Conservation (phyloP, 1,284 basidiomycete genomes). For the Ceratobasidium sp. region DNA sequence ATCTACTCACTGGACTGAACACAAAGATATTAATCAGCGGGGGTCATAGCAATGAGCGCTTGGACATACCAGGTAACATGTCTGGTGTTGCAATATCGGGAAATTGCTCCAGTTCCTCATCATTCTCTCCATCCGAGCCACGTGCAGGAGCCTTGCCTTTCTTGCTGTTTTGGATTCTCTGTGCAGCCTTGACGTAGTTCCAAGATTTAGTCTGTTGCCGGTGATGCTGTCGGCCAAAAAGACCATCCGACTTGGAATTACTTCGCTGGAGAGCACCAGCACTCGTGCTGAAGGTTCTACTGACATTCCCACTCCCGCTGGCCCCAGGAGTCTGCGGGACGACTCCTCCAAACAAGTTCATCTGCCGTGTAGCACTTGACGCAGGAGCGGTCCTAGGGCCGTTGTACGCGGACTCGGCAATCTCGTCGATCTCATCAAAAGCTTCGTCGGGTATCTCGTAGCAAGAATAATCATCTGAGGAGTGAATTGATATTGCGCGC, state of each 20-base stretch:
- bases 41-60: too few species aligned
- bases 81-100: conserved; percentile 30
- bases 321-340: conserved; percentile 32
- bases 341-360: conserved; percentile 36
- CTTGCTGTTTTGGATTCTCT: conserved; percentile 20
- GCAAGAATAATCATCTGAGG: conserved; percentile 33
- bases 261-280: conserved; percentile 17
- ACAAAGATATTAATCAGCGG: background rate
- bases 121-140: conserved; percentile 15
- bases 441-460: conserved; percentile 38
- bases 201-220: conserved; percentile 37
- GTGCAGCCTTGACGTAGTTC: conserved; percentile 33
- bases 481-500: conserved; percentile 36
- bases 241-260: conserved; percentile 21
- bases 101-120: conserved; percentile 36
- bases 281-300: conserved; percentile 14
- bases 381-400: conserved; percentile 7
- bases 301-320: conserved; percentile 18
- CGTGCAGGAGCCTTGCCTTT: conserved; percentile 34
- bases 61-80: background rate
- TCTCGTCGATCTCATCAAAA: conserved; percentile 37
- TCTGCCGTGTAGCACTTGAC: conserved; percentile 28
- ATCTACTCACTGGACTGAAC: conserved; percentile 18
- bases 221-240: conserved; percentile 35
- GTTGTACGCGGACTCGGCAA: conserved; percentile 30